Base-by-base conservation (phyloP, 371 early-diverging fungal species). In the Mycotypha africana region DNA sequence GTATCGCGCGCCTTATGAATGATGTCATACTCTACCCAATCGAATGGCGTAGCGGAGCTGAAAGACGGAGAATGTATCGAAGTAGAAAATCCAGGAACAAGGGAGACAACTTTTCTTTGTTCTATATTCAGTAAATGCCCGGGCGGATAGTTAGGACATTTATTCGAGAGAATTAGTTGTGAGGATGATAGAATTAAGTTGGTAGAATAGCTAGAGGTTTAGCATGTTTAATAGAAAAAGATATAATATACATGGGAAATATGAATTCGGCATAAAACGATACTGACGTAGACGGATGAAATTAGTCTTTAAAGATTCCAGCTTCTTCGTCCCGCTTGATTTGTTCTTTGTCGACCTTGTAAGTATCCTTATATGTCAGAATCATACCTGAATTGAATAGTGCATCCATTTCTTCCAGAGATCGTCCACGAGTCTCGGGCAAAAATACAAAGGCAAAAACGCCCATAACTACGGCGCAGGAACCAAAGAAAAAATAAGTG, bases 341-440 rank as follows among this genome's bases (percentile, higher is more conserved):
- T 24, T 47, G 43, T 2, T 47, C 57, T 10, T 11, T 45, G 25
- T 51, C 51, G 25, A 51, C 48, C 4, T 22, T 28, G 24, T 51
- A 46, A 0, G 16, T 26, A 30, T 57, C 52, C 21, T 57, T 57
- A 38, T 34, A 65, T 4, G 58, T 61, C 37, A 40, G 53, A 3
- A 64, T 7, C 7, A 12, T 41, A 8, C 56, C 50, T 23, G 16
- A 32, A 19, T 40, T 30, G 33, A 56, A 56, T 2, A 56, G 21
- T n/a, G 57, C 54, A 16, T 71, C 65, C 52, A 84, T 78, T 33
- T 84, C 79, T 62, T 84, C 85, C 19, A 84, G 60, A n/a, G 75
- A 67, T 21, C 62, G 47, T 11, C 84, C 84, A 42, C 68, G 66
- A 10, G 86, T 85, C 45, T 85, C 86, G 5, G 82, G 84, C 17